Conservation (phyloP, 768 basidiomycete genomes). For the Boletus vermiculosoides region DNA sequence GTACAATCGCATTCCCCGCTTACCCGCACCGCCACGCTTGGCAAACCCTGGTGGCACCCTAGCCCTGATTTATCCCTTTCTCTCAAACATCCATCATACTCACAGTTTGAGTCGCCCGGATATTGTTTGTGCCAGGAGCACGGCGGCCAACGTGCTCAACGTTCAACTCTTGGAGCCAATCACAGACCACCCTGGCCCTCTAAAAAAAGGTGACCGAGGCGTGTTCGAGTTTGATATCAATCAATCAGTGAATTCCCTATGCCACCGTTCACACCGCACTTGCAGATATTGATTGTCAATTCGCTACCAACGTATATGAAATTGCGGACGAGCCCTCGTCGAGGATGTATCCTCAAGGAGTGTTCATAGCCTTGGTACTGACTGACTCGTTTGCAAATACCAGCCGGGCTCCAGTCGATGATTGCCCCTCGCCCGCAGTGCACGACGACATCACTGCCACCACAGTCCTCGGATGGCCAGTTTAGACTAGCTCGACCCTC, state of each 20-base stretch:
- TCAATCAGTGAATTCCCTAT: neutral
- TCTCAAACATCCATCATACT: neutral
- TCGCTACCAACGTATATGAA: neutral
- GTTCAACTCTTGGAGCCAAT: constrained; percentile 11
- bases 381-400: neutral
- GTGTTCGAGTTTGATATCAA: neutral
- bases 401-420: neutral
- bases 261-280: neutral
- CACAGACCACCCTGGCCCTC: constrained; percentile 4
- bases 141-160: constrained; percentile 1
- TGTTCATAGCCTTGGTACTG: constrained; percentile 1
- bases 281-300: neutral
- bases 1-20: constrained; percentile 9
- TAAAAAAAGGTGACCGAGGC: neutral
- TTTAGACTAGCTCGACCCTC: neutral
- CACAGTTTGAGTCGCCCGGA: constrained; percentile 4
- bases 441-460: neutral
- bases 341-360: neutral
- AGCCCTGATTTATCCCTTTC: constrained; percentile 10
- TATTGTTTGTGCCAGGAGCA: constrained; percentile 1
- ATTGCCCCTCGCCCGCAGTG: neutral
- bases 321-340: neutral
- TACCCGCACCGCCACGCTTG: constrained; percentile 1
- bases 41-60: constrained; percentile 5
- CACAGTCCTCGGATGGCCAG: neutral